Conservation (phyloP, 1,284 basidiomycete genomes). For the Meira nashicola region DNA sequence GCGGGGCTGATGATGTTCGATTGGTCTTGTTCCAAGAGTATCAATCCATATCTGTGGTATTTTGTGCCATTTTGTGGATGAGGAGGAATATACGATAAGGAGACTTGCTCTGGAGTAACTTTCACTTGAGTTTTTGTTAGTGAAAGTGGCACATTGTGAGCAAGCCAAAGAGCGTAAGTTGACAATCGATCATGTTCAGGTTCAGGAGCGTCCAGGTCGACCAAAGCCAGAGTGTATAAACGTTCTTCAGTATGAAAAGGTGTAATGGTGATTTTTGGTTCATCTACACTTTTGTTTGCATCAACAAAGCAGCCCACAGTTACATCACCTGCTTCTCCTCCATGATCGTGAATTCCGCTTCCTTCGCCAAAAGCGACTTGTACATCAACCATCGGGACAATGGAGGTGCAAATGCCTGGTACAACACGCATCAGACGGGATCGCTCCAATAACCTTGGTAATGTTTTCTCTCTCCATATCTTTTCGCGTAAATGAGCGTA, state of each 20-base stretch:
- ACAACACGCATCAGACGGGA: conserved; percentile 74
- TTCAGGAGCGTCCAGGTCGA: conserved; percentile 85
- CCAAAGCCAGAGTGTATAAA: conserved; percentile 79
- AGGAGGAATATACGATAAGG: conserved; percentile 74
- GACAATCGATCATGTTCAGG: conserved; percentile 64
- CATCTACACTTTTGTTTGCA: conserved; percentile 46
- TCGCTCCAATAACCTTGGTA: conserved; percentile 50
- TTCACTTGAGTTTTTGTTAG: conserved; percentile 58
- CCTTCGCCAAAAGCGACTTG: conserved; percentile 60
- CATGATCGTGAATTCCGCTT: conserved; percentile 21
- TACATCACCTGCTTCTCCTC: conserved; percentile 59
- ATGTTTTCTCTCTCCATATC: conserved; percentile 74
- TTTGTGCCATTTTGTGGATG: conserved; percentile 78
- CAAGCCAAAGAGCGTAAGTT: conserved; percentile 78
- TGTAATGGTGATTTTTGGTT: conserved; percentile 66
- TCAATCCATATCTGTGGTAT: conserved; percentile 76
- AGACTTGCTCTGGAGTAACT: conserved; percentile 53
- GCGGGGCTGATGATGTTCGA: background rate
- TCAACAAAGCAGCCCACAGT: conserved; percentile 61
- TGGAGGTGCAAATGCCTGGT: conserved; percentile 74
- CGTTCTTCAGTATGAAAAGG: conserved; percentile 74
- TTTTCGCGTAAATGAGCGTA: conserved; percentile 77
- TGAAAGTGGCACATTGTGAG: conserved; percentile 62
- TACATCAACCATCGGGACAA: conserved; percentile 71
- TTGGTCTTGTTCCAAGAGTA: conserved; percentile 67